Percentiles rank a stretch among this genome's conserved stretches.
These are phyloP conservation scores for Ceraceosorus guamensis DNA, from an alignment of 1,284 basidiomycete species.

Conservation along the genomic window DNA sequence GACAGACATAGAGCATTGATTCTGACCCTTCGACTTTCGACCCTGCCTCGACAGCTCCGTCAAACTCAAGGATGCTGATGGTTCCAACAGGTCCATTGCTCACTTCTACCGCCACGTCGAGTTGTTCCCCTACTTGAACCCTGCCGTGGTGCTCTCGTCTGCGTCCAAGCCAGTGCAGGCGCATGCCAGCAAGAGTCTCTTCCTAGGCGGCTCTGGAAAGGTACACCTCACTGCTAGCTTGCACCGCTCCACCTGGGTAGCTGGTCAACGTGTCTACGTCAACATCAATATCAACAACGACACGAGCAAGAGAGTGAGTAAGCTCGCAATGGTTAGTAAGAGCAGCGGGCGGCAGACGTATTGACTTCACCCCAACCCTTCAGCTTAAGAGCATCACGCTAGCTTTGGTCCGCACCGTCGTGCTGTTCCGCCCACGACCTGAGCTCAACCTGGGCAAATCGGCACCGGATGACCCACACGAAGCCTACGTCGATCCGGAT, in stretches of 20 bases:
- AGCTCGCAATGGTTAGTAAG: no score
- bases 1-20: not conserved
- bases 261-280: constrained; percentile 74
- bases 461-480: constrained; percentile 9
- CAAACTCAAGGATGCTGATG: constrained; percentile 65
- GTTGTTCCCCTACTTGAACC: constrained; percentile 72
- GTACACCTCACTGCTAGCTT: constrained; percentile 67
- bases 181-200: constrained; percentile 57
- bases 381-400: constrained; percentile 59
- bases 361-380: not conserved
- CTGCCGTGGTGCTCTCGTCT: constrained; percentile 60
- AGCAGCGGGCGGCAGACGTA: no score
- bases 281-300: constrained; percentile 66
- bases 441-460: constrained; percentile 49
- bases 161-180: constrained; percentile 61
- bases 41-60: constrained; percentile 55
- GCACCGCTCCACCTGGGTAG: constrained; percentile 72
- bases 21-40: constrained; percentile 26
- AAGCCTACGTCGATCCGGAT: constrained; percentile 29
- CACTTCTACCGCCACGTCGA: constrained; percentile 85
- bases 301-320: constrained; percentile 57
- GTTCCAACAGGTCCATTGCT: constrained; percentile 62
- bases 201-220: constrained; percentile 60
- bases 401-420: constrained; percentile 65
- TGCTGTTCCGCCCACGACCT: constrained; percentile 60